Base-by-base conservation (phyloP, 192 early-diverging fungal genomes). In the Haplosporangium gracile region DNA sequence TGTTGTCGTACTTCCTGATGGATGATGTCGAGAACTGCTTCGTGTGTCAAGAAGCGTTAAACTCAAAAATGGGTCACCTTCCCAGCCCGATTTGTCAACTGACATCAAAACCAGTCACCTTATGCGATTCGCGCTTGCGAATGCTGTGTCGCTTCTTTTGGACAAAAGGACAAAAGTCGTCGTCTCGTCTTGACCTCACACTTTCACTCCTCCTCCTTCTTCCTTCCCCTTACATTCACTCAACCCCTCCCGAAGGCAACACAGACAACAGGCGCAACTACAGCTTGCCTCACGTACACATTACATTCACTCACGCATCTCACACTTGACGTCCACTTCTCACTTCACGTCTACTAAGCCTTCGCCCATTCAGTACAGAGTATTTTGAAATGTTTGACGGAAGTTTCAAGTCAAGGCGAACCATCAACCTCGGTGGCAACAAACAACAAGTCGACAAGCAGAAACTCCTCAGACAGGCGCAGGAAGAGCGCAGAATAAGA, bases 341-440 rank as follows among this genome's bases (percentile, higher is more conserved):
- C 11, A 26, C 8, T 60, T 32, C 60, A 2, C 29, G 2, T 11
- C 60, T 65, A 1, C 60, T 32, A 24, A 20, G 60, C 60, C 60
- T 65, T 65, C 60, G 60, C 60, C 29, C 60, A 65, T 65, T 29
- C 9, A 29, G 11, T 11, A 45, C 43, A 45, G 2, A 36, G 36
- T 2, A 36, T 2, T 36, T 34, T 29, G 24, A 9, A 45, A 86
- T 86, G 84, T 98, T 98, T 82, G 95, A 96, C 74, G 97, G 97
- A 32, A 93, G 95, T 79, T 95, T 93, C 83, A 96, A 94, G 88
- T 73, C 89, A 43, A 92, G 92, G 68, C 89, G 94, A 26, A 91
- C 92, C 57, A 98, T 98, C 75, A 97, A 95, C 76, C 91, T 99
- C 45, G 97, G 97, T 70, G 96, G 97, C 0, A 88, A 90, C n/a